These are phyloP conservation scores for Tetrapisispora pingtungensis DNA, from an alignment of 805 yeast genomes.

Conservation along the genomic window DNA sequence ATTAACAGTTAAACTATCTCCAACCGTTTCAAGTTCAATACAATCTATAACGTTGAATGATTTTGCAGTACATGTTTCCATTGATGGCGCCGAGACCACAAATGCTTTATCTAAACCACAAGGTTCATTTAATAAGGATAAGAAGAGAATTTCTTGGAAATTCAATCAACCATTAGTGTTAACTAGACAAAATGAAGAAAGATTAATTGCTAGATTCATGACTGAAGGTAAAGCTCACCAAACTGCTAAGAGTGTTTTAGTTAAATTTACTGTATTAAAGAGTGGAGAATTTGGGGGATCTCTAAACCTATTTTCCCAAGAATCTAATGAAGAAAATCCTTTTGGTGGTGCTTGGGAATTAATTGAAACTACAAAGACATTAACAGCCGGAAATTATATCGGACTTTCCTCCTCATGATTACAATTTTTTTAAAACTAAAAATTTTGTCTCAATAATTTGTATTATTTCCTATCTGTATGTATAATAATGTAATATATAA, in stretches of 20 bases:
- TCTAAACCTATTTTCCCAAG: constrained; percentile 32
- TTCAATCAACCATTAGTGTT: constrained; percentile 37
- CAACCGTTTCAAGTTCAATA: constrained; percentile 31
- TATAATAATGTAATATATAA: background rate
- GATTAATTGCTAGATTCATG: constrained; percentile 75
- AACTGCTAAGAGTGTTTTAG: constrained; percentile 60
- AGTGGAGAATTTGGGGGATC: constrained; percentile 34
- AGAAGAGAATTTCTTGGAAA: constrained; percentile 81
- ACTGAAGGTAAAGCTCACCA: constrained; percentile 65
- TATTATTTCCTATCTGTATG: background rate
- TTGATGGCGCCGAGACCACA: constrained; percentile 51
- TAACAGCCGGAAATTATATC: constrained; percentile 32
- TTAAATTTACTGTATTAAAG: constrained; percentile 43
- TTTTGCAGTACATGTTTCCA: constrained; percentile 40
- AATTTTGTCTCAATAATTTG: background rate
- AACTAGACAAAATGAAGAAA: constrained; percentile 40
- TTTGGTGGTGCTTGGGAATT: constrained; percentile 31
- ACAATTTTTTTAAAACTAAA: no score
- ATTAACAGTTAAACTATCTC: constrained; percentile 42
- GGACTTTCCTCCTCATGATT: constrained; percentile 17
- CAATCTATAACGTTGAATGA: constrained; percentile 27
- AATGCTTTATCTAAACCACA: constrained; percentile 85
- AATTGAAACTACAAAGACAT: constrained; percentile 27
- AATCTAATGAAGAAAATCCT: constrained; percentile 32
- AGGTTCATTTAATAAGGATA: constrained; percentile 83